Base-by-base conservation (phyloP, 495 filamentous ascomycete species). In the Astrothelium subdiscretum region DNA sequence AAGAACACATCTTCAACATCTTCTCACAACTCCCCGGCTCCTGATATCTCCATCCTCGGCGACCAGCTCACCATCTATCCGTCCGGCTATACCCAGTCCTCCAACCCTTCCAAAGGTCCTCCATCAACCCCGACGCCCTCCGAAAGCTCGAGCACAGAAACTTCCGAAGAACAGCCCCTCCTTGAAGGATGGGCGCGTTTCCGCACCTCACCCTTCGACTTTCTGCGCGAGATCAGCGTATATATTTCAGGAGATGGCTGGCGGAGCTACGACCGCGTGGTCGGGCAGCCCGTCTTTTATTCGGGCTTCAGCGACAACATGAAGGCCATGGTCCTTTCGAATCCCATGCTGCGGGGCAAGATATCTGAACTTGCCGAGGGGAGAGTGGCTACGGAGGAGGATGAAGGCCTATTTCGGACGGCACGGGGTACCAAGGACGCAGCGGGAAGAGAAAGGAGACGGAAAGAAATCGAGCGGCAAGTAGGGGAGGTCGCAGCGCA, bases 281-380 rank as follows among this genome's bases (percentile, higher is more conserved):
- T 97, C 66, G 94, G 94, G 13, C 92, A 96, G 72, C 89, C 90
- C 0, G 86, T 97, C 38, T 97, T 91, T 78, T 97, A 97, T 72
- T 75, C 85, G 5, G 94, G 94, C 20, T 98, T 95, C 74, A 85
- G 85, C 38, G 94, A 97, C 63, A 83, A 88, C 48, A 97, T 98
- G 84, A 95, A 87, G 75, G 73, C 74, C 18, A 74, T 77, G 35
- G 87, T 97, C 22, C 72, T 96, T 69, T 79, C 76, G n/a, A 89
- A 87, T 57, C 81, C 85, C 0, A 82, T 91, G 67, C 74, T 98
- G 27, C 87, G 85, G 70, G 73, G 71, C 32, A 89, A 87, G 69
- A 87, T 97, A 42, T 74, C 79, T 6, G 83, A 95, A 68, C 75
- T 98, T 40, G 91, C 94, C 4, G 83, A 85, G 64, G 79, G 79